Evolutionary conservation across 2,329 filamentous ascomycete species (phyloP).

Genomic region (Xylaria sp.): DNA sequence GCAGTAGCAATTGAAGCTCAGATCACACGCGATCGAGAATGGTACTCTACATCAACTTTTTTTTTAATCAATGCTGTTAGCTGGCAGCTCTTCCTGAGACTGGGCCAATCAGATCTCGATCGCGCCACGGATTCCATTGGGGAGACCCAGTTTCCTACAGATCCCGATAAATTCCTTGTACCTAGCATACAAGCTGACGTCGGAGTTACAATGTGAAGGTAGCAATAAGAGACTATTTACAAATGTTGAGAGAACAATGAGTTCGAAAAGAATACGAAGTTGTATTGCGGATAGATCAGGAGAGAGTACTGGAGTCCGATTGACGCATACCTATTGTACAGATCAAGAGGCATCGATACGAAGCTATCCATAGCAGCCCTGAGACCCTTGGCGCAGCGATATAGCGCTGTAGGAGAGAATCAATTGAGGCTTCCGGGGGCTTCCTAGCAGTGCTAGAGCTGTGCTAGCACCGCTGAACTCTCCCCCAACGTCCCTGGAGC

Average conservation of each 20-base stretch:
- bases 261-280: too few species aligned
- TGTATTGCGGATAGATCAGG: too few species aligned
- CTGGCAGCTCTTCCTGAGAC: conserved; percentile 1
- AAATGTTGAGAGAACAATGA: too few species aligned
- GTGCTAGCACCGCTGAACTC: conserved; percentile 12
- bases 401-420: conserved; percentile 1
- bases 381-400: conserved; percentile 26
- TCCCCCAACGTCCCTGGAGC: conserved; percentile 23
- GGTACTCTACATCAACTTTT: conserved; percentile 5
- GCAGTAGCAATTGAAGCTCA: too few species aligned
- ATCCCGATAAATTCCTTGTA: conserved; percentile 25
- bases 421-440: too few species aligned
- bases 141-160: conserved; percentile 33
- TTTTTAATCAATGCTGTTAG: neutral
- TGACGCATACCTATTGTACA: too few species aligned
- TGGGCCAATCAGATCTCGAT: conserved; percentile 33
- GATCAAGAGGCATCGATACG: too few species aligned
- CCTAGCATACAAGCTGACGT: neutral
- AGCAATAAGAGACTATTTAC: too few species aligned
- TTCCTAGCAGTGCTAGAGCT: neutral
- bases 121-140: conserved; percentile 37
- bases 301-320: too few species aligned
- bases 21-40: too few species aligned
- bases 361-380: too few species aligned
- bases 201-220: too few species aligned